A percentile compares a stretch with the other conserved stretches of the same genome.
These are phyloP conservation scores for Coemansia erecta DNA, from an alignment of 192 early-diverging fungal genomes.

Conservation along the genomic window DNA sequence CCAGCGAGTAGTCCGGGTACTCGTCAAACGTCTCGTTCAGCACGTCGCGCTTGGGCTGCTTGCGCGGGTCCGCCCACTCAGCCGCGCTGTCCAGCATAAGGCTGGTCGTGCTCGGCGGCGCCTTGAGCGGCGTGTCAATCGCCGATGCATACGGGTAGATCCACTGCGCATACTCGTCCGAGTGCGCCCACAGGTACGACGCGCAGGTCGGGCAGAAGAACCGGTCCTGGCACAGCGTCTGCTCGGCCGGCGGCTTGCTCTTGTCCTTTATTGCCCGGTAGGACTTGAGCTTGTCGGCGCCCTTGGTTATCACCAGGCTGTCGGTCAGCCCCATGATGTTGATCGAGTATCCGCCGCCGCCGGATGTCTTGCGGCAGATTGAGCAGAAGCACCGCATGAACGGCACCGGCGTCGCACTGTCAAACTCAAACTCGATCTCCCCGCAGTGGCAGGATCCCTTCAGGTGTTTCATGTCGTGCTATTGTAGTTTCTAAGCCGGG, in stretches of 20 bases:
- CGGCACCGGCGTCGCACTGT: conserved; percentile 54
- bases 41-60: neutral
- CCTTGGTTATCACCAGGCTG: conserved; percentile 36
- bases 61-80: conserved; percentile 52
- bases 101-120: conserved; percentile 27
- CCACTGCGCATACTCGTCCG: conserved; percentile 23
- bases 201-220: conserved; percentile 61
- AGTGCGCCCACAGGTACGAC: conserved; percentile 52
- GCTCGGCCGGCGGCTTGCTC: conserved; percentile 29
- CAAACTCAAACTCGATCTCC: conserved; percentile 54
- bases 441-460: conserved; percentile 66
- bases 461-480: conserved; percentile 46
- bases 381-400: conserved; percentile 62
- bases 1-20: conserved; percentile 56
- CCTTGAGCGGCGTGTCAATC: conserved; percentile 59
- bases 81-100: conserved; percentile 52
- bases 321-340: conserved; percentile 57
- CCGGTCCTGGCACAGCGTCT: conserved; percentile 52
- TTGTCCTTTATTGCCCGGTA: conserved; percentile 52
- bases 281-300: conserved; percentile 28
- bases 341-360: conserved; percentile 58
- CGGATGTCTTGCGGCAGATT: conserved; percentile 64
- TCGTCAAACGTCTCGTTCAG: conserved; percentile 46
- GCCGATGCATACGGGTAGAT: conserved; percentile 56
- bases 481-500: neutral